Percentiles rank a stretch among this genome's conserved stretches.
These are phyloP conservation scores for Turnera subulata DNA, from an alignment of 345 rosid genomes.

Conservation along the genomic window DNA sequence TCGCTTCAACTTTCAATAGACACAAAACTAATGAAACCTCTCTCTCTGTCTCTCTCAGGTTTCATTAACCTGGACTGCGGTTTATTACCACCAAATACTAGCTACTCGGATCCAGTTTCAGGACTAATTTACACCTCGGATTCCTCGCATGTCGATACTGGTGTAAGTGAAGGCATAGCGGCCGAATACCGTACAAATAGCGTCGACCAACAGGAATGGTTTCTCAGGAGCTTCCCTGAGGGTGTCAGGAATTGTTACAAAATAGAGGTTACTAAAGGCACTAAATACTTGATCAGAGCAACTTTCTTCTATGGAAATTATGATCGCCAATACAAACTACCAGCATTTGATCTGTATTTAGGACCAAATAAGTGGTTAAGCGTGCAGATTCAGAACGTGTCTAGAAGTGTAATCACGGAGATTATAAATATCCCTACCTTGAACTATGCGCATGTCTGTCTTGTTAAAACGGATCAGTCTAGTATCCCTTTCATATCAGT, in stretches of 20 bases:
- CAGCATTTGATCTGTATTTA: slow-evolving; percentile 40
- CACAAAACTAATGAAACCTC: too few relatives aligned
- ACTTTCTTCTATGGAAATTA: slow-evolving; percentile 53
- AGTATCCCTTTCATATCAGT: too few relatives aligned
- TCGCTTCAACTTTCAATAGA: too few relatives aligned
- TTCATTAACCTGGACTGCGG: too few relatives aligned
- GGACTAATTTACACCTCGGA: slow-evolving; percentile 38
- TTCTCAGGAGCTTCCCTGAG: slow-evolving; percentile 28
- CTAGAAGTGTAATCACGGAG: slow-evolving; percentile 7
- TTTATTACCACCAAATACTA: slow-evolving; percentile 19
- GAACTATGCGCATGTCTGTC: too few relatives aligned
- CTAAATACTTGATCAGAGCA: too few relatives aligned
- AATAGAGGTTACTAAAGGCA: slow-evolving; percentile 6
- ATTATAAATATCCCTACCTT: too few relatives aligned
- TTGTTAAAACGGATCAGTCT: too few relatives aligned
- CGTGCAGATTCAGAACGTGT: slow-evolving; percentile 13
- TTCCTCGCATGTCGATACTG: slow-evolving; percentile 22
- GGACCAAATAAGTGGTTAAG: slow-evolving; percentile 47
- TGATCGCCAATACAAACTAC: slow-evolving; percentile 27
- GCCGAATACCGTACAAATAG: neutral
- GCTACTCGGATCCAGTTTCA: slow-evolving; percentile 24
- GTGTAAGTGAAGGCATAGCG: slow-evolving; percentile 10
- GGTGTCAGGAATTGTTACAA: slow-evolving; percentile 34
- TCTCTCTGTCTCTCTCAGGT: slow-evolving; percentile 34
- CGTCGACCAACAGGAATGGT: slow-evolving; percentile 11